Conservation (phyloP, 306 rosid species). For the Vigna reflexopilosa region DNA sequence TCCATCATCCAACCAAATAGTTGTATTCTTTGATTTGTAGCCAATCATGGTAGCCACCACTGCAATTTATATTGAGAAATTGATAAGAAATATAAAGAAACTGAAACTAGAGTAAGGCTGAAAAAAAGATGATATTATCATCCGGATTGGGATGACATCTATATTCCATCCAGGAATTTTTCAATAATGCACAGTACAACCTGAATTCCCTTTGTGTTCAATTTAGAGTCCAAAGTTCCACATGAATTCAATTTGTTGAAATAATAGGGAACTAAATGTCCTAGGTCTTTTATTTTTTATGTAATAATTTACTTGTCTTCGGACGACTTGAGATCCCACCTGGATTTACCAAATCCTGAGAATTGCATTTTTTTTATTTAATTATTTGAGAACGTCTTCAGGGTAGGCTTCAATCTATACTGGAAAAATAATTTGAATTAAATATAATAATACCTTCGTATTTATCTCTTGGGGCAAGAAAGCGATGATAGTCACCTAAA, state of each 20-base stretch:
- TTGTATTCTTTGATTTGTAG: constrained; percentile 76
- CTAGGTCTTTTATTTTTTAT: too few species aligned
- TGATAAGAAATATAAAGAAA: constrained; percentile 24
- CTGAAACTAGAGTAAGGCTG: background rate
- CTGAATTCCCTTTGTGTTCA: background rate
- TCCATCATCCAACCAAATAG: constrained; percentile 77
- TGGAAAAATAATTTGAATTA: background rate
- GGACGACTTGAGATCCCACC: constrained; percentile 12
- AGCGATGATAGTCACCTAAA: constrained; percentile 74
- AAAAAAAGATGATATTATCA: background rate
- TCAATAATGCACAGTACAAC: background rate
- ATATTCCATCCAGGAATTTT: constrained; percentile 15
- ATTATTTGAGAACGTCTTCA: constrained; percentile 8
- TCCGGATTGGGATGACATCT: background rate
- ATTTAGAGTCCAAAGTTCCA: background rate
- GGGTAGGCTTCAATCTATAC: constrained; percentile 20
- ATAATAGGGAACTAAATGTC: background rate
- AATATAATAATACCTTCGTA: constrained; percentile 62
- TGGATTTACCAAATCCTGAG: constrained; percentile 20
- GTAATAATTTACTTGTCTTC: constrained; percentile 1
- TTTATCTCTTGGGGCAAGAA: constrained; percentile 69
- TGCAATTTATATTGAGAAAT: constrained; percentile 55
- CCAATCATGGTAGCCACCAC: constrained; percentile 75
- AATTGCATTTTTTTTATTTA: background rate
- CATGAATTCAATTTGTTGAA: constrained; percentile 5